These are phyloP conservation scores for Skeletonema menzelii DNA, from an alignment of 108 stramenopile species.

Conservation along the genomic window DNA sequence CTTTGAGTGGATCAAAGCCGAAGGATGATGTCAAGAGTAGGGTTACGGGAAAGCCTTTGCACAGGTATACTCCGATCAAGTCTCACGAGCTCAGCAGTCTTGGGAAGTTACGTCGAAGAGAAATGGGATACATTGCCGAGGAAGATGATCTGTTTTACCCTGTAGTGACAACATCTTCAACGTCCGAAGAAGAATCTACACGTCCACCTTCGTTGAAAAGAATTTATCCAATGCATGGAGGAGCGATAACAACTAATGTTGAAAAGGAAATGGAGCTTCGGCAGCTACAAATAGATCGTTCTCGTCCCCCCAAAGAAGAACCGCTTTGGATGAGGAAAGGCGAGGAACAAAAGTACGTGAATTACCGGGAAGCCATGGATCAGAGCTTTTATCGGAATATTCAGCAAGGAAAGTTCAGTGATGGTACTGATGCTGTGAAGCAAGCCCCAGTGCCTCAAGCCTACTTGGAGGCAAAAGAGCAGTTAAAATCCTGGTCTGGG, in stretches of 20 bases:
- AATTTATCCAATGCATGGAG: slow-evolving; percentile 47
- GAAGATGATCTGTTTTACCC: slow-evolving; percentile 76
- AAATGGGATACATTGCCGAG: slow-evolving; percentile 47
- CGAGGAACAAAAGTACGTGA: slow-evolving; percentile 37
- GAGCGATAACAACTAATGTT: not conserved
- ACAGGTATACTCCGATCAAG: slow-evolving; percentile 72
- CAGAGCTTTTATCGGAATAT: slow-evolving; percentile 41
- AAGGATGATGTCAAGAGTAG: slow-evolving; percentile 4
- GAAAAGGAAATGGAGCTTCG: slow-evolving; percentile 17
- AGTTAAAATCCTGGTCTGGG: slow-evolving; percentile 13
- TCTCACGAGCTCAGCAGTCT: slow-evolving; percentile 49
- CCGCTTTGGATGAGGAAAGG: slow-evolving; percentile 77
- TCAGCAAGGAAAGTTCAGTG: slow-evolving; percentile 42
- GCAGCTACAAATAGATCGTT: slow-evolving; percentile 60
- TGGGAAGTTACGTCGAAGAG: slow-evolving; percentile 63
- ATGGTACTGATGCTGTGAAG: slow-evolving; percentile 48
- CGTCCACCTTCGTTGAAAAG: slow-evolving; percentile 48
- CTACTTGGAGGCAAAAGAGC: slow-evolving; percentile 38
- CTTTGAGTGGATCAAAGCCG: slow-evolving; percentile 37
- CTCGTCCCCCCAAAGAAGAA: slow-evolving; percentile 85
- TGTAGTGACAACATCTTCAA: slow-evolving; percentile 8
- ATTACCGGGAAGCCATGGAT: slow-evolving; percentile 20
- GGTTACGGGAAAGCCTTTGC: slow-evolving; percentile 47
- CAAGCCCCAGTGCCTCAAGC: slow-evolving; percentile 50
- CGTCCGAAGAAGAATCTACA: slow-evolving; percentile 11